Percentiles rank a stretch among this genome's conserved stretches.
These are phyloP conservation scores for Mycena pura DNA, from an alignment of 768 basidiomycete genomes.

Conservation along the genomic window DNA sequence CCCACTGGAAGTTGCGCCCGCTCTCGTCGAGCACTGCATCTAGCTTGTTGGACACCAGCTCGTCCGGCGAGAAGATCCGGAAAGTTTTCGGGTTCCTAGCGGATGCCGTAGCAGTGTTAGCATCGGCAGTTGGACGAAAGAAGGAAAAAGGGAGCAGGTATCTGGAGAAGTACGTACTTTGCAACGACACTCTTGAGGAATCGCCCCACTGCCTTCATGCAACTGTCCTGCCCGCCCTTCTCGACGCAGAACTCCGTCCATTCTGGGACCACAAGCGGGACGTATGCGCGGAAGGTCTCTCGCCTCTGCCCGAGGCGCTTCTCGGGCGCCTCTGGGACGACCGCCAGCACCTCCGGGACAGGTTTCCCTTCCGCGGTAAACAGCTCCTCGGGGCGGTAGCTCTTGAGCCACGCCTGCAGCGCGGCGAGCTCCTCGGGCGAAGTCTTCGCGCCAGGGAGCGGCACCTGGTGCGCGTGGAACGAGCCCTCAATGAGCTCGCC, in stretches of 20 bases:
- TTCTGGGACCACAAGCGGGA: constrained; percentile 66
- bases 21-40: constrained; percentile 76
- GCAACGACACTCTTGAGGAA: constrained; percentile 64
- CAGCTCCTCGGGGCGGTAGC: constrained; percentile 73
- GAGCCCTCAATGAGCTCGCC: constrained; percentile 83
- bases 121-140: no score
- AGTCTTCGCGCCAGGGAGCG: constrained; percentile 75
- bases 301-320: constrained; percentile 75
- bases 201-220: constrained; percentile 75
- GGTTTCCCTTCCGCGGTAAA: constrained; percentile 64
- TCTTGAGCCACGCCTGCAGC: constrained; percentile 76
- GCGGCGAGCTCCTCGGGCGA: constrained; percentile 64
- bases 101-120: no score
- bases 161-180: constrained; percentile 45
- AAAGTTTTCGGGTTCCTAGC: constrained; percentile 77
- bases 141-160: no score
- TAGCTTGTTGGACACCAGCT: constrained; percentile 87
- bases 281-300: constrained; percentile 69
- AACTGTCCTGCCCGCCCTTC: constrained; percentile 68
- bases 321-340: constrained; percentile 60
- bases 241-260: constrained; percentile 64
- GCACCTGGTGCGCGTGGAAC: constrained; percentile 89
- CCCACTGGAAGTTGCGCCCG: constrained; percentile 88
- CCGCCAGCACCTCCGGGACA: constrained; percentile 57
- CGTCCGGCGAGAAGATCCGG: constrained; percentile 92